A percentile compares a stretch with the other conserved stretches of the same genome.
phyloP scores from a whole-genome alignment of 441 rosid species.

The Bruguiera hainesii region DNA sequence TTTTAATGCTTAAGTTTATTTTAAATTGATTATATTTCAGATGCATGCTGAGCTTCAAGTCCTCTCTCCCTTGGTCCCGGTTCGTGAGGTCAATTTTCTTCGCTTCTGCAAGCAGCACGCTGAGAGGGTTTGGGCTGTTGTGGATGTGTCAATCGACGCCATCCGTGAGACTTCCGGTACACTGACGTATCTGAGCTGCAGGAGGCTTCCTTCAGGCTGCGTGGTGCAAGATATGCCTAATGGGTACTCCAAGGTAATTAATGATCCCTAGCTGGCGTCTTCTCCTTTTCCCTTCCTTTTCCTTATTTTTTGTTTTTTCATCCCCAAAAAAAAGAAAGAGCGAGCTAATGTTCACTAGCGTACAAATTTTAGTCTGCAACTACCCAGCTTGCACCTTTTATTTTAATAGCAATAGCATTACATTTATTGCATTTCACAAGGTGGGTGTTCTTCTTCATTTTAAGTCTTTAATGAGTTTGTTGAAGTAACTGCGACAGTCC shows the following conservation, averaged over 20 bases:
- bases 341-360: too few relatives aligned
- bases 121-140: conserved; percentile 90
- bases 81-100: conserved; percentile 72
- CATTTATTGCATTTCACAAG: neutral
- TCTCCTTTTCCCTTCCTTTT: too few relatives aligned
- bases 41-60: conserved; percentile 92
- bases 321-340: too few relatives aligned
- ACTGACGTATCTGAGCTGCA: conserved; percentile 40
- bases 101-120: conserved; percentile 90
- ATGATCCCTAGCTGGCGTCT: neutral
- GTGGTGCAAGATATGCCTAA: conserved; percentile 71
- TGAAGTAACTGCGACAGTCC: conserved; percentile 10
- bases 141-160: conserved; percentile 71
- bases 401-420: neutral
- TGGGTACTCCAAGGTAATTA: conserved; percentile 67
- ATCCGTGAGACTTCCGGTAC: conserved; percentile 48
- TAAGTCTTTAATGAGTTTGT: conserved; percentile 32
- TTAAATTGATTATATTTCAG: conserved; percentile 23
- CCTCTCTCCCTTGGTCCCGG: conserved; percentile 86
- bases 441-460: neutral
- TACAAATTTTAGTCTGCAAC: too few relatives aligned
- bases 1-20: neutral
- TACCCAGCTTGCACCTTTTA: too few relatives aligned
- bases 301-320: too few relatives aligned
- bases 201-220: conserved; percentile 78